Evolutionary conservation across 2,329 filamentous ascomycete species (phyloP).

Genomic region (Huntiella decipiens): DNA sequence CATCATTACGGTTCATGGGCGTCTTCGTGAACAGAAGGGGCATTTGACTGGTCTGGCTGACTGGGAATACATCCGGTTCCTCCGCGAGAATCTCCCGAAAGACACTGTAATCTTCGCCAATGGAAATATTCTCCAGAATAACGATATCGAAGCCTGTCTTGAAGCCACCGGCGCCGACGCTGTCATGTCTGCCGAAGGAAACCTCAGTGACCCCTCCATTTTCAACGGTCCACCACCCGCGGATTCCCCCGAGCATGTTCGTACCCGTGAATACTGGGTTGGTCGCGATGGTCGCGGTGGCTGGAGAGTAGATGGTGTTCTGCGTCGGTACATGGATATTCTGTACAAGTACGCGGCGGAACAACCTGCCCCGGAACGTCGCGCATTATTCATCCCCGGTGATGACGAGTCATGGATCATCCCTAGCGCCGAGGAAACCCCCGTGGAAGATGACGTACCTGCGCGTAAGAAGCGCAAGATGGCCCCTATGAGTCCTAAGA

Average conservation of each 20-base stretch:
- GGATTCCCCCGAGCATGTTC: slow-evolving; percentile 21
- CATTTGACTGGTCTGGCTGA: slow-evolving; percentile 87
- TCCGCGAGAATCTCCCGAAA: slow-evolving; percentile 63
- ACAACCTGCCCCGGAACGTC: slow-evolving; percentile 42
- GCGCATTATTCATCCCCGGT: slow-evolving; percentile 54
- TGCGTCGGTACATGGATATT: slow-evolving; percentile 79
- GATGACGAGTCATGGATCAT: slow-evolving; percentile 29
- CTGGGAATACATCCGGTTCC: slow-evolving; percentile 66
- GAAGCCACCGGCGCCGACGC: slow-evolving; percentile 73
- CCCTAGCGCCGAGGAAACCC: slow-evolving; percentile 18
- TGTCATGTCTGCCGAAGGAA: slow-evolving; percentile 92
- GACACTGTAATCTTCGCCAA: slow-evolving; percentile 95
- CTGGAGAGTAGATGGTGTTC: slow-evolving; percentile 72
- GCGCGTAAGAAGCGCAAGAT: slow-evolving; percentile 32
- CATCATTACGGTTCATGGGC: slow-evolving; percentile 81
- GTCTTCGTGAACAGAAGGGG: slow-evolving; percentile 80
- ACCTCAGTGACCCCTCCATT: slow-evolving; percentile 76
- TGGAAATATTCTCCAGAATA: slow-evolving; percentile 71
- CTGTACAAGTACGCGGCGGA: slow-evolving; percentile 61
- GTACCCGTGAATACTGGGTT: slow-evolving; percentile 76
- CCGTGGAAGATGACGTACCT: slow-evolving; percentile 18
- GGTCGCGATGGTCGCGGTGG: slow-evolving; percentile 62
- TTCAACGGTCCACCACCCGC: slow-evolving; percentile 28
- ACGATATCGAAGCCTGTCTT: slow-evolving; percentile 60
- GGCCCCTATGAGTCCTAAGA: not conserved